These are phyloP conservation scores for Chlamydomonas reinhardtii DNA, from an alignment of 163 green algal genomes.

Conservation along the genomic window DNA sequence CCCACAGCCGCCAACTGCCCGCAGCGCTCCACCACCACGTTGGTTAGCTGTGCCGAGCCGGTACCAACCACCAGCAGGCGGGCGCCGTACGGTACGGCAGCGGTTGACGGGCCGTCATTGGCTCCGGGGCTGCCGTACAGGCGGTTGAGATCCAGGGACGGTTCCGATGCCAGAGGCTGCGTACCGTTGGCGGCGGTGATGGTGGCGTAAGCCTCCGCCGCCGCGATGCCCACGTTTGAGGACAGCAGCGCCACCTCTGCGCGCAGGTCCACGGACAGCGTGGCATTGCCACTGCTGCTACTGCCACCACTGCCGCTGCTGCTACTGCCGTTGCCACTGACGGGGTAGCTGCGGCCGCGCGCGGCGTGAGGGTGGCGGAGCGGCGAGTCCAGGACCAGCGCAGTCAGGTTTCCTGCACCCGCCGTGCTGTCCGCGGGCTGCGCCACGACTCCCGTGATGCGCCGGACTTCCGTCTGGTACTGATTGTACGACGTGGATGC, in stretches of 20 bases:
- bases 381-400: not conserved
- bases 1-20: slow-evolving; percentile 39
- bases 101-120: not conserved
- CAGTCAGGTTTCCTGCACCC: not conserved
- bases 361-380: slow-evolving; percentile 19
- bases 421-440: not conserved
- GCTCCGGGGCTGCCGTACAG: not conserved
- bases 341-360: not conserved
- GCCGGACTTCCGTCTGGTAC: slow-evolving; percentile 40
- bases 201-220: slow-evolving; percentile 9
- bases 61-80: not conserved
- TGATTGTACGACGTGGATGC: slow-evolving; percentile 49
- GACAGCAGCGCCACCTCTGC: slow-evolving; percentile 50
- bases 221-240: slow-evolving; percentile 42
- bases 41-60: not conserved
- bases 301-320: not conserved
- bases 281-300: not conserved
- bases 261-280: not conserved
- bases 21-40: slow-evolving; percentile 45
- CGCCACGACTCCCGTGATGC: slow-evolving; percentile 8
- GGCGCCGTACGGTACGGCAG: not conserved
- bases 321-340: too few species aligned
- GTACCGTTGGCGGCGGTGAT: not conserved
- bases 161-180: too few species aligned
- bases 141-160: not conserved